These are phyloP conservation scores for Ogataea haglerorum DNA, from an alignment of 805 yeast genomes.

Conservation along the genomic window DNA sequence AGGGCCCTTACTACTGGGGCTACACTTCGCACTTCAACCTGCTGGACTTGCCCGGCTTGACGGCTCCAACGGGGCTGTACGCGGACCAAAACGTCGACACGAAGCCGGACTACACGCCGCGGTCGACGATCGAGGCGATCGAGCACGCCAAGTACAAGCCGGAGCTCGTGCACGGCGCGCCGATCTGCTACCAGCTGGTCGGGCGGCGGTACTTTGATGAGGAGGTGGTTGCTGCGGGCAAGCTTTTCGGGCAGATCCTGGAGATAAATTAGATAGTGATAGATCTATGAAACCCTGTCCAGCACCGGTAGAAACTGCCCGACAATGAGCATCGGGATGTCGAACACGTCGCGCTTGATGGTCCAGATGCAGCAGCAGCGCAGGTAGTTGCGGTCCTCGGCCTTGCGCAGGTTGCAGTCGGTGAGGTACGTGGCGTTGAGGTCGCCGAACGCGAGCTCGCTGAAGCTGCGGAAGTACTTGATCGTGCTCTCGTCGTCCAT, in stretches of 20 bases:
- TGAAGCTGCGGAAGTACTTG: slow-evolving; percentile 68
- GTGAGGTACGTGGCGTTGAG: slow-evolving; percentile 51
- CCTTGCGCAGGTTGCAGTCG: slow-evolving; percentile 43
- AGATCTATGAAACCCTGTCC: slow-evolving; percentile 12
- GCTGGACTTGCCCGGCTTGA: slow-evolving; percentile 66
- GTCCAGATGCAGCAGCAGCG: slow-evolving; percentile 83
- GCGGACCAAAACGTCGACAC: slow-evolving; percentile 51
- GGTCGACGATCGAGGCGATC: slow-evolving; percentile 46
- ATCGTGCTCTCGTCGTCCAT: slow-evolving; percentile 78
- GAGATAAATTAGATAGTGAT: slow-evolving; percentile 3
- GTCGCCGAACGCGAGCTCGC: slow-evolving; percentile 68
- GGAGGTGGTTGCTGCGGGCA: slow-evolving; percentile 44
- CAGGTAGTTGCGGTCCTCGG: slow-evolving; percentile 36
- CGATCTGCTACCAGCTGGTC: slow-evolving; percentile 50
- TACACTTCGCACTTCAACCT: slow-evolving; percentile 74
- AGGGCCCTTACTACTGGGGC: slow-evolving; percentile 68
- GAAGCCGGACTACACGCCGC: slow-evolving; percentile 42
- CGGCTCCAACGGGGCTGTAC: slow-evolving; percentile 57
- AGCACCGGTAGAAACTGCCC: slow-evolving; percentile 77
- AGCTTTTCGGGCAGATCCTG: slow-evolving; percentile 28
- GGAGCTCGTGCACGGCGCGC: slow-evolving; percentile 47
- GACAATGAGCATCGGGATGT: slow-evolving; percentile 77
- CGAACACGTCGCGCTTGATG: slow-evolving; percentile 77
- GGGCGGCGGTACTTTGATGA: slow-evolving; percentile 57
- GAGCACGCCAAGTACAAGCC: slow-evolving; percentile 48